Evolutionary conservation across 768 basidiomycete species (phyloP).

Genomic region (Tulasnella sp.): DNA sequence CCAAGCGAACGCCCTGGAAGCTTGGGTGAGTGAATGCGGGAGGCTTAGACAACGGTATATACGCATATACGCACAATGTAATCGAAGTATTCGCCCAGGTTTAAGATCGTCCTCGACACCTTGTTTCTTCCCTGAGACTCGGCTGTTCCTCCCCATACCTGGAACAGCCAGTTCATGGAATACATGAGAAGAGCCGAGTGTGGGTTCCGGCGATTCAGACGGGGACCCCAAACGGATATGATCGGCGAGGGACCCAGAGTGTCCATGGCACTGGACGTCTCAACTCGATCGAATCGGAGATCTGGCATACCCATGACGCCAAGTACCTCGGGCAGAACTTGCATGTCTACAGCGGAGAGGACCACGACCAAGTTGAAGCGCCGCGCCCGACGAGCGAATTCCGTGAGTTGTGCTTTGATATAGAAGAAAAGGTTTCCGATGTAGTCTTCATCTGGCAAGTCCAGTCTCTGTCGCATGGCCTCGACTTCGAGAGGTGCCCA

Average conservation of each 20-base stretch:
- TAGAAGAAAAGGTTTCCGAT: constrained; percentile 29
- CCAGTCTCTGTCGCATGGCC: constrained; percentile 29
- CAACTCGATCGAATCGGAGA: constrained; percentile 36
- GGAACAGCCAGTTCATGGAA: constrained; percentile 37
- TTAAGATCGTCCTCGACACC: neutral
- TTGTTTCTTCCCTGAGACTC: neutral
- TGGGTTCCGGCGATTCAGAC: constrained; percentile 24
- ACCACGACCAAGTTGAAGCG: constrained; percentile 27
- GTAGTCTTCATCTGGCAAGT: constrained; percentile 33
- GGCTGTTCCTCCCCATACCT: neutral
- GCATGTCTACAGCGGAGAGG: constrained; percentile 27
- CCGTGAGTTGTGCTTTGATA: constrained; percentile 27
- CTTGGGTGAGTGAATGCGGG: too few species aligned
- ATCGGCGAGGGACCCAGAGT: constrained; percentile 27
- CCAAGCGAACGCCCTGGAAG: neutral
- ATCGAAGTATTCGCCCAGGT: neutral
- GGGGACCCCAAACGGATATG: constrained; percentile 28
- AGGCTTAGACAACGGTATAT: neutral
- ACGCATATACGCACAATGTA: neutral
- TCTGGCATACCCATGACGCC: constrained; percentile 16
- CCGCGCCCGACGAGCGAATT: constrained; percentile 29
- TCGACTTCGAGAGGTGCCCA: constrained; percentile 38
- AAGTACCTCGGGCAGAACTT: constrained; percentile 29
- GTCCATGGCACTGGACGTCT: constrained; percentile 40
- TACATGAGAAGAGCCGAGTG: constrained; percentile 31